Base-by-base conservation (phyloP, 1,284 basidiomycete genomes). In the Lentinula novae-zelandiae region DNA sequence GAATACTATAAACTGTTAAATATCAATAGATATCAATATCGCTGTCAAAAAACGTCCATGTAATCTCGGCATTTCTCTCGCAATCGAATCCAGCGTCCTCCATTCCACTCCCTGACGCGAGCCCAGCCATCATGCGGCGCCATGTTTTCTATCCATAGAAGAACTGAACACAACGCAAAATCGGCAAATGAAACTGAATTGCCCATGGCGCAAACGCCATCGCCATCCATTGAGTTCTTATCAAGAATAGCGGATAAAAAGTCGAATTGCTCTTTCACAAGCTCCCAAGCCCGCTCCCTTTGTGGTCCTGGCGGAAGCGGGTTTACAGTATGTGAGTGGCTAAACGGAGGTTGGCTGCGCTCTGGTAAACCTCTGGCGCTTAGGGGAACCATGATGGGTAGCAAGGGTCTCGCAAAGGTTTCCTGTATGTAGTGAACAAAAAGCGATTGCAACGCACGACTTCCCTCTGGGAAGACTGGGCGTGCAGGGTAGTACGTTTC, bases 391-490 rank as follows among this genome's bases (percentile, higher is more conserved):
- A 90, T 83, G 66, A 90, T 85, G 1, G 84, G 82, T 5, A 90
- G 75, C 31, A 90, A 78, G 0, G 87, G 87, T 67, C 84, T 85
- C 17, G 78, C 78, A 65, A 89, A 84, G 9, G 83, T 76, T 53
- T 89, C 85, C 63, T 86, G 81, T 57, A 89, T 75, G 70, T 85
- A 86, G 68, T 89, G 85, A 7, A 87, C 87, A 67, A 89, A 90
- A 27, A 88, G 75, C 3, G 79, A 76, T 63, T 89, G 87, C 50
- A 90, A 70, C 0, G 87, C 85, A 6, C 84, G 79, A 0, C 86
- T 80, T 10, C 87, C 87, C 48, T 86, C 84, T 0, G 88, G 87
- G 65, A 85, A 84, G 8, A 89, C 78, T 0, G 85, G 83, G 3
- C 87, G 82, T 0, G 86, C 85, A 1, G 87, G 88, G 65, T 87